Conservation (phyloP, 1,139 yeast species). For the Oligophagozyma castellii region DNA sequence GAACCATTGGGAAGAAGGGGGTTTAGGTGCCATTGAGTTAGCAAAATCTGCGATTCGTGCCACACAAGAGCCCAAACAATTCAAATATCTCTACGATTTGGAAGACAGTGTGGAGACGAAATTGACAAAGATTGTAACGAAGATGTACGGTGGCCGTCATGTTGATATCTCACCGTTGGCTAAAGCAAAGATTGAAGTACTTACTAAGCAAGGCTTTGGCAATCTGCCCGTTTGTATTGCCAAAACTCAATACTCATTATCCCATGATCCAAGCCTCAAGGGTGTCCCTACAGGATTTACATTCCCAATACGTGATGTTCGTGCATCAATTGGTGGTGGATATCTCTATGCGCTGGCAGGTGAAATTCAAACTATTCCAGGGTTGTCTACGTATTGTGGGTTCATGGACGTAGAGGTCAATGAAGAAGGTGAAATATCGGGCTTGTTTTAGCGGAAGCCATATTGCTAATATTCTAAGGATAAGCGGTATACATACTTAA, state of each 20-base stretch:
- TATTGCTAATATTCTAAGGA: too few species aligned
- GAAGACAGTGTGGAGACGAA: conserved; percentile 50
- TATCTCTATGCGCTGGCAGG: conserved; percentile 94
- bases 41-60: conserved; percentile 61
- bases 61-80: conserved; percentile 30
- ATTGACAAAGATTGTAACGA: conserved; percentile 55
- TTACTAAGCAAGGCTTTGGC: conserved; percentile 83
- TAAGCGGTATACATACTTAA: too few species aligned
- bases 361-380: conserved; percentile 95
- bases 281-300: conserved; percentile 93
- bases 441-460: conserved; percentile 46
- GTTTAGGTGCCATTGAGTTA: conserved; percentile 54
- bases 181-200: conserved; percentile 65
- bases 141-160: conserved; percentile 90
- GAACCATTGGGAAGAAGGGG: conserved; percentile 77
- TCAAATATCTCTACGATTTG: conserved; percentile 47
- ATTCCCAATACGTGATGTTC: conserved; percentile 88
- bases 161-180: conserved; percentile 84
- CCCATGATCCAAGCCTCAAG: conserved; percentile 86
- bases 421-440: conserved; percentile 88
- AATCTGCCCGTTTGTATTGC: conserved; percentile 93
- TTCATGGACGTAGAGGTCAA: conserved; percentile 94
- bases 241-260: conserved; percentile 91
- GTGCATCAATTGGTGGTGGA: conserved; percentile 94
- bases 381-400: conserved; percentile 92